These are phyloP conservation scores for Cicer chorassanicum DNA, from an alignment of 306 rosid genomes.

Conservation along the genomic window DNA sequence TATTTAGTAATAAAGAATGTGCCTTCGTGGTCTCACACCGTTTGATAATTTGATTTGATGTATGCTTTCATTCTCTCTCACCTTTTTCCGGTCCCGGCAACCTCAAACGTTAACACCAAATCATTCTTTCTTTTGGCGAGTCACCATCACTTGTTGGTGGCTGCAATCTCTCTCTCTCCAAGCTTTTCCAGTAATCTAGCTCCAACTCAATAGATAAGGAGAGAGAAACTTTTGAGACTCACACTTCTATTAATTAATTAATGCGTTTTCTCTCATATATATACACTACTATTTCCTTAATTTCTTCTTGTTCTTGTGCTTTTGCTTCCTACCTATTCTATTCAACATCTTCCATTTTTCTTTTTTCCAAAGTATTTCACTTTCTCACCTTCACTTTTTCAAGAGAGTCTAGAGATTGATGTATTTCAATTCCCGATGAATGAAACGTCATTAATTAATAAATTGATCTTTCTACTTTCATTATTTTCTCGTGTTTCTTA, in stretches of 20 bases:
- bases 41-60: constrained; percentile 43
- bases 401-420: constrained; percentile 35
- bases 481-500: not conserved
- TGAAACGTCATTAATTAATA: constrained; percentile 31
- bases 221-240: constrained; percentile 51
- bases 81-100: constrained; percentile 40
- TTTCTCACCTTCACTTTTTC: constrained; percentile 41
- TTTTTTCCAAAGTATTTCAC: constrained; percentile 24
- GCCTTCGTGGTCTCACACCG: constrained; percentile 48
- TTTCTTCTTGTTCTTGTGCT: constrained; percentile 40
- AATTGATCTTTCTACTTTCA: not conserved
- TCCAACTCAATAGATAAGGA: constrained; percentile 64
- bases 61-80: not conserved
- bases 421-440: constrained; percentile 68
- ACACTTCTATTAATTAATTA: too few relatives aligned
- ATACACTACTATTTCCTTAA: not conserved
- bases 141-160: constrained; percentile 83
- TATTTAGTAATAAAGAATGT: constrained; percentile 1
- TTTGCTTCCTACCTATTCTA: constrained; percentile 63
- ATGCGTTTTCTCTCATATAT: not conserved
- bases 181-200: constrained; percentile 91
- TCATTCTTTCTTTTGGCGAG: constrained; percentile 48
- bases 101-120: constrained; percentile 40
- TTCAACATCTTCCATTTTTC: constrained; percentile 48
- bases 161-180: constrained; percentile 45